Evolutionary conservation across 2,329 filamentous ascomycete species (phyloP).

Genomic region (Colletotrichum destructivum): DNA sequence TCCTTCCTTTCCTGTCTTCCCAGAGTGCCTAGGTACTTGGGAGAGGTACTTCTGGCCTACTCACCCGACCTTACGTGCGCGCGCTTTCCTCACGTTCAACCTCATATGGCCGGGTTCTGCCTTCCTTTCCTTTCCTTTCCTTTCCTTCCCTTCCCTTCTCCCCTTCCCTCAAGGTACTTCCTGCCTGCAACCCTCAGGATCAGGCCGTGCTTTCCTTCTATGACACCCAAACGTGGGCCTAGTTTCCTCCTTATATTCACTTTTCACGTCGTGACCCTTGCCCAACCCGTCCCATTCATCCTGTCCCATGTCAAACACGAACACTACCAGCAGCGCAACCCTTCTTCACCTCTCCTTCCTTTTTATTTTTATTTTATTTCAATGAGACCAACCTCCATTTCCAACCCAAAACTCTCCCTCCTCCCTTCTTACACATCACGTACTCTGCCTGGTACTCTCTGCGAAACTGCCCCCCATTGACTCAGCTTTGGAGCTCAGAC

Average conservation of each 20-base stretch:
- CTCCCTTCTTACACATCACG: conserved; percentile 6
- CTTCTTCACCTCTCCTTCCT: not conserved
- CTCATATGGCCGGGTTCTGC: not conserved
- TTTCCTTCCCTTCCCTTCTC: not conserved
- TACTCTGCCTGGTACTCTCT: not conserved
- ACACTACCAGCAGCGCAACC: not conserved
- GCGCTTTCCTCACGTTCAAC: conserved; percentile 1
- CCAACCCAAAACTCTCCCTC: not conserved
- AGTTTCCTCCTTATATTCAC: not conserved
- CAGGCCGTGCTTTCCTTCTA: conserved; percentile 1
- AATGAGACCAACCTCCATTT: not conserved
- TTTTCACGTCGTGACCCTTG: not conserved
- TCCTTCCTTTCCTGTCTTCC: not conserved
- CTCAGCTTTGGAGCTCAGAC: not conserved
- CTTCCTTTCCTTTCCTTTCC: not conserved
- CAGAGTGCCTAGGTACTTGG: no score
- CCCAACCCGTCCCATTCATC: not conserved
- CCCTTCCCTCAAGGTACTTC: not conserved
- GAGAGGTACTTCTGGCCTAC: not conserved
- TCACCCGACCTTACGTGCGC: not conserved
- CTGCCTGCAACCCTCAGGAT: not conserved
- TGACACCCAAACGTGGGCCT: conserved; percentile 10
- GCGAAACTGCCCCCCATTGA: conserved; percentile 1
- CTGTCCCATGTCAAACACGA: not conserved
- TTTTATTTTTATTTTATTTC: not conserved